Conservation (phyloP, 2,329 filamentous ascomycete species). For the Graphiopsis chlorocephala region DNA sequence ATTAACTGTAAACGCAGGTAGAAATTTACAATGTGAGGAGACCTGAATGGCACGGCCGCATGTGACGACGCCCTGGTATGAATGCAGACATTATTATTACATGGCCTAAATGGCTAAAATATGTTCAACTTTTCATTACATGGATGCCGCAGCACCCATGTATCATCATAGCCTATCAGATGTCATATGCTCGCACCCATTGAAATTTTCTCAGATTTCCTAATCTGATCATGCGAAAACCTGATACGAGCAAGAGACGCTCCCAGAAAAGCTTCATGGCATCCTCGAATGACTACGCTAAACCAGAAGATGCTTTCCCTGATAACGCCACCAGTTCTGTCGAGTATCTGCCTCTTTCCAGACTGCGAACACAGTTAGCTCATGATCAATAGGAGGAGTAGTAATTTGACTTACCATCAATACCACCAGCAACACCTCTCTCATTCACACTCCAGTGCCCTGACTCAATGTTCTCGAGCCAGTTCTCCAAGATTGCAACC, state of each 20-base stretch:
- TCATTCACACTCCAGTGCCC: conserved; percentile 34
- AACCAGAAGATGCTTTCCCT: conserved; percentile 28
- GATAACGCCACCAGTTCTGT: conserved; percentile 35
- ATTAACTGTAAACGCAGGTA: too few species aligned
- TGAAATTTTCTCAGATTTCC: background rate
- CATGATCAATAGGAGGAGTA: background rate
- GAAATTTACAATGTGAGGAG: background rate
- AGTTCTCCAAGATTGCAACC: conserved; percentile 33
- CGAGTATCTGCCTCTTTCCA: conserved; percentile 35
- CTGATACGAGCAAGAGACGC: background rate
- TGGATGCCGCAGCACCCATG: background rate
- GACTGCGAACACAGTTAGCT: background rate
- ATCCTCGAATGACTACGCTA: conserved; percentile 3
- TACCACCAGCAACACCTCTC: conserved; percentile 31
- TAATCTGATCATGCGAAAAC: background rate
- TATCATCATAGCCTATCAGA: background rate
- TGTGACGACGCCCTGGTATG: background rate
- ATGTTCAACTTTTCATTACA: conserved; percentile 4
- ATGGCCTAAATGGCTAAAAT: background rate
- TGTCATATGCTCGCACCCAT: background rate
- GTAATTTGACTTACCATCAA: conserved; percentile 21
- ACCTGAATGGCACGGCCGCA: background rate
- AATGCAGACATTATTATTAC: background rate
- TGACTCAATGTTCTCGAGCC: conserved; percentile 31
- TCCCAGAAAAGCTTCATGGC: background rate